Conservation (phyloP, 2,329 filamentous ascomycete species). For the Penicillium sp. region DNA sequence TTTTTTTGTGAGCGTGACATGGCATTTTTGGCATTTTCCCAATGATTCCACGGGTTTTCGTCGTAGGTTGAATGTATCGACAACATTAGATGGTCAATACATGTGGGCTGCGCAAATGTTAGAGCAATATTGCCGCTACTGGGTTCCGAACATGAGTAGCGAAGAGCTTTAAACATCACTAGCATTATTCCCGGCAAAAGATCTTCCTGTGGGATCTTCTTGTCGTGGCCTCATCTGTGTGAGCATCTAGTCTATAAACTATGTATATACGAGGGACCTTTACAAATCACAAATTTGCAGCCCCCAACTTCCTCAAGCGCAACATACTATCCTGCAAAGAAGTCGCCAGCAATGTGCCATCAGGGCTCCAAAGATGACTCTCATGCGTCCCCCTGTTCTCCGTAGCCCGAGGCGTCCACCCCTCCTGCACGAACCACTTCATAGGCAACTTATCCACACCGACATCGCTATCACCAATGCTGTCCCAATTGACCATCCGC, state of each 20-base stretch:
- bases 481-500: constrained; percentile 40
- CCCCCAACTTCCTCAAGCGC: constrained; percentile 21
- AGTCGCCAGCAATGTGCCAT: constrained; percentile 46
- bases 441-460: constrained; percentile 23
- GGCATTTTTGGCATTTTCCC: not conserved
- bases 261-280: not conserved
- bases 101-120: not conserved
- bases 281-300: constrained; percentile 20
- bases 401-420: constrained; percentile 43
- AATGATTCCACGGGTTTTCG: not conserved
- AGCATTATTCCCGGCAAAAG: not conserved
- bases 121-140: not conserved
- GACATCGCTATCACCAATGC: not conserved
- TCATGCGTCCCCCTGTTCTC: constrained; percentile 48
- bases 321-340: constrained; percentile 52
- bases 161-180: not conserved
- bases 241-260: not conserved
- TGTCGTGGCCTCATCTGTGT: not conserved
- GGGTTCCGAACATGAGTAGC: not conserved
- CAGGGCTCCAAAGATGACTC: constrained; percentile 44
- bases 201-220: too few relatives aligned
- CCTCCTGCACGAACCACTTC: constrained; percentile 51
- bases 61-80: not conserved
- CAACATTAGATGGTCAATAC: not conserved
- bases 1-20: not conserved